Base-by-base conservation (phyloP, 2,329 filamentous ascomycete species). In the Clathrospora elynae region DNA sequence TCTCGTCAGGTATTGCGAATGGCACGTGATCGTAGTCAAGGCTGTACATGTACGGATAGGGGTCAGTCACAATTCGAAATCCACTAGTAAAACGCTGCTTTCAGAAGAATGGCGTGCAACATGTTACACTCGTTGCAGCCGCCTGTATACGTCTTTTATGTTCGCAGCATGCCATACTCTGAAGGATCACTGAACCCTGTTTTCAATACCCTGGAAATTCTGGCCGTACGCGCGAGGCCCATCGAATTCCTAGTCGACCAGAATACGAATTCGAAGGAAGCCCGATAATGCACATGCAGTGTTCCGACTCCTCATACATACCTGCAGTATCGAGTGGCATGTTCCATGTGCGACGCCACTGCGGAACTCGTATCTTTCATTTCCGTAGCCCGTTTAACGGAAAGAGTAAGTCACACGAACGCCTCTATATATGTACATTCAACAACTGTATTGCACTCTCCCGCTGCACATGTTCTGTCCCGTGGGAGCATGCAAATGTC, bases 1-100 rank as follows among this genome's bases (percentile, higher is more conserved):
- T 50, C 42, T 26, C 17, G 56, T 53, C 37, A 53, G 25, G 42
- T 54, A 53, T 51, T 50, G 58, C 58, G 58, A 61, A 47, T 11
- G n/a, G 24, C 58, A 61, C 53, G 53, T 61, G 58, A 52, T 42
- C 23, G 22, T n/a, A 4, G 8, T n/a, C 4, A 20, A 24, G 29
- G n/a, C 31, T 14, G 26, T 40, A 17, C 41, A 22, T 24, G 14
- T 17, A 14, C 26, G n/a, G 16, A 22, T 19, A 41, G 32, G 33
- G 24, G 29, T 10, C 11, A 20, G 16, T 36, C 6, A 16, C 22
- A 14, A 36, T 35, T 5, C 10, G 10, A 14, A 31, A 18, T 14
- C 5, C 14, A 14, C 10, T 4, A n/a, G n/a, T n/a, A n/a, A n/a
- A n/a, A n/a, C n/a, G n/a, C 33, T 6, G 19, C 32, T 16, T 42